Evolutionary conservation across 495 filamentous ascomycete genomes (phyloP), one percentile per base, ranked within the genome.

Genomic region (Penicillium herquei): DNA sequence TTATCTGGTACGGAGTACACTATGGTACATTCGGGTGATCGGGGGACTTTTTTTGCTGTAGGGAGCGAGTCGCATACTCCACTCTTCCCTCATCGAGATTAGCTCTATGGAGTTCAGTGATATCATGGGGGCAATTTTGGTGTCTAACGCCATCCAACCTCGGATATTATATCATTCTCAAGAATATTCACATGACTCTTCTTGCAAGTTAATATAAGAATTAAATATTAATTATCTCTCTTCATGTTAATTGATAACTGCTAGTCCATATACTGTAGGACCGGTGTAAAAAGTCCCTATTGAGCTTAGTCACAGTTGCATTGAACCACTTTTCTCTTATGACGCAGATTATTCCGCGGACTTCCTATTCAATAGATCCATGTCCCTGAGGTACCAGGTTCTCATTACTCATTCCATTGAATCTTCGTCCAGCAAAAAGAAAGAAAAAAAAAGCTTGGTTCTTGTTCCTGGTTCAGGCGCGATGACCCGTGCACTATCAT

Each of bases 401-500:
- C 34, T 37, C 34, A 7, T 7, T 37, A 37, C 12, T 26, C 21
- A 44, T 46, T 31, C 26, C 16, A 21, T 7, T 21, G 12, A 44
- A 21, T 9, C 10, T 10, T 8, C n/a, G 5, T 26, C 42, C 17
- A 17, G 13, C 12, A 11, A 12, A 30, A 44, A 30, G 18, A 44
- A 44, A 21, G 12, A 37, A 7, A 37, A 37, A n/a, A 49, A 55
- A 55, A 55, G 37, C 46, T 42, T 52, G 49, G 45, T 48, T 35
- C 46, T 43, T 17, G 42, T 46, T 41, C 14, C 34, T 33, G 11
- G 41, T 48, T 34, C 18, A 52, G 49, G 13, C 43, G 30, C 32
- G 44, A 58, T 58, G 44, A 46, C 43, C 43, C 43, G 43, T 46
- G 26, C 56, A 53, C 56, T 53, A 49, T 39, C 30, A 16, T 12